Evolutionary conservation across 2,329 filamentous ascomycete species (phyloP), one percentile per base, ranked within the genome.

Genomic region (Trichoderma sp.): DNA sequence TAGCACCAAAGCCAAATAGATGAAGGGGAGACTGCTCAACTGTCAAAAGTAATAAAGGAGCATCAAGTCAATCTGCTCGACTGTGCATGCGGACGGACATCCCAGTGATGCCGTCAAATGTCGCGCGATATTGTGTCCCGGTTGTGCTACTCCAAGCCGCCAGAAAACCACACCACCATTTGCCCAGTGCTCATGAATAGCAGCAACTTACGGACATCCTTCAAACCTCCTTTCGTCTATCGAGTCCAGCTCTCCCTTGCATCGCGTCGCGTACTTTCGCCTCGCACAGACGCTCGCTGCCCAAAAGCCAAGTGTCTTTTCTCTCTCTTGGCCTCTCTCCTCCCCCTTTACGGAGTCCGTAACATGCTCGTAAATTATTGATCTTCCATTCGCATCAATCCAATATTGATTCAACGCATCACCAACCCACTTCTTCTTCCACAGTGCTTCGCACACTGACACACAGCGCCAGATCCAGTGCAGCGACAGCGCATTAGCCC

Each of bases 401-500:
- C 39, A 20, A 47, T 47, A 47, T 47, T 47, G 23, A 34, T 59
- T 59, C 55, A 58, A 59, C 17, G 15, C 55, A 30, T 28, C 28
- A 39, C 15, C 36, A 39, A 39, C 36, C 36, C 36, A 39, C 36
- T 17, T 39, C 36, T 17, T 39, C 58, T n/a, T 23, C 34, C 68
- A 65, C 43, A 53, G 43, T 32, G 43, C 65, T 12, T 28, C 15
- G 34, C 36, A 43, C 65, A 68, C 36, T 57, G 65, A 13, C 65
- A 43, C 65, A 68, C 65, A 68, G 65, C 65, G 55, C 62, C 36
- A 64, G 59, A 63, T 63, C 59, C 53, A 30, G 34, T 36, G 34
- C 47, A 68, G 55, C 58, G 68, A 63, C 68, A 70, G 68, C 68
- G 57, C 68, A 70, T 64, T 39, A 55, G 43, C 58, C 57, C 67